phyloP scores from a whole-genome alignment of 306 rosid species.

The Abrus precatorius region DNA sequence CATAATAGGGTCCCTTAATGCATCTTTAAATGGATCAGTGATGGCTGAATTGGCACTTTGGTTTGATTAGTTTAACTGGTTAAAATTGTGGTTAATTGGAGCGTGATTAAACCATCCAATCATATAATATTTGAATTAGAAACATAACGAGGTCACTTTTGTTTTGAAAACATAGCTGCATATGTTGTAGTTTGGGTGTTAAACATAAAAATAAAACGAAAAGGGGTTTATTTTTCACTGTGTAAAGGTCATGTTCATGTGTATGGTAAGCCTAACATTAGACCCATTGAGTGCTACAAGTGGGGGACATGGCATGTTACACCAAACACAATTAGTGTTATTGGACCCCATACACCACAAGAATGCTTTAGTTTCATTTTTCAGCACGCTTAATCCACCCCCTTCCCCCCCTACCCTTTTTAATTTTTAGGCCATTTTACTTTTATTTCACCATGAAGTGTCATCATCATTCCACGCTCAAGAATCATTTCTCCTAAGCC shows the following conservation, averaged over 20 bases:
- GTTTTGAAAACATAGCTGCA: not conserved
- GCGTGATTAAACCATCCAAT: not conserved
- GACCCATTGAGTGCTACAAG: constrained; percentile 62
- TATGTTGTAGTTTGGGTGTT: not conserved
- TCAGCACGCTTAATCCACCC: constrained; percentile 70
- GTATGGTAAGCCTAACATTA: constrained; percentile 51
- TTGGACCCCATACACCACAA: constrained; percentile 60
- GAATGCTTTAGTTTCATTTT: constrained; percentile 44
- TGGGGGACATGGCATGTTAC: constrained; percentile 66
- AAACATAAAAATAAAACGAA: not conserved
- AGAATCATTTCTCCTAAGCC: constrained; percentile 75
- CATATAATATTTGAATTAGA: not conserved
- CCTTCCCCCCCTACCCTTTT: constrained; percentile 32
- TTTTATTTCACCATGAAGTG: constrained; percentile 58
- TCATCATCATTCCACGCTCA: constrained; percentile 76
- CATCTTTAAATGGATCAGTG: not conserved
- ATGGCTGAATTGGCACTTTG: not conserved
- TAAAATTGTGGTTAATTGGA: not conserved
- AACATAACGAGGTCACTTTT: not conserved
- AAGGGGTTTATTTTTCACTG: not conserved
- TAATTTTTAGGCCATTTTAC: constrained; percentile 41
- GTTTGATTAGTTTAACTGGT: not conserved
- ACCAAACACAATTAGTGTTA: constrained; percentile 64
- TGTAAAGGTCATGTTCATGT: constrained; percentile 30
- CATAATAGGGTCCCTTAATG: not conserved